phyloP scores from a whole-genome alignment of 176 grass and related monocot species.

The Cenchrus americanus region DNA sequence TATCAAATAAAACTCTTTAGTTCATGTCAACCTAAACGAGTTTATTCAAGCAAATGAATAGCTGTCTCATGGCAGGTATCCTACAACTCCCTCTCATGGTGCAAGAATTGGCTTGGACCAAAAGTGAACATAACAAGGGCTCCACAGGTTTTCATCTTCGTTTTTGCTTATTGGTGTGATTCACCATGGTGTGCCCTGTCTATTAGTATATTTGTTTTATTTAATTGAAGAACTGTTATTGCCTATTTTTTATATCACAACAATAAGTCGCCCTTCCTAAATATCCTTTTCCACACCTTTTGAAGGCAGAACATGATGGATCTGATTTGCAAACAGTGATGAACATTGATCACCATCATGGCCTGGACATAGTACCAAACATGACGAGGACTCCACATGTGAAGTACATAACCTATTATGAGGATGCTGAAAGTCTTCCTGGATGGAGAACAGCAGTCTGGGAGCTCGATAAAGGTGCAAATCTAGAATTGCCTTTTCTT shows the following conservation, averaged over 20 bases:
- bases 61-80: slow-evolving; percentile 63
- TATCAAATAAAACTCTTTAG: slow-evolving; percentile 39
- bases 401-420: slow-evolving; percentile 97
- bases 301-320: slow-evolving; percentile 93
- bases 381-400: slow-evolving; percentile 75
- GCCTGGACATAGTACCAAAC: slow-evolving; percentile 71
- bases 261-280: background rate
- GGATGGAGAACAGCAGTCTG: slow-evolving; percentile 91
- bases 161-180: slow-evolving; percentile 6
- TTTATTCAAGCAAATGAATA: slow-evolving; percentile 33
- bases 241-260: slow-evolving; percentile 19
- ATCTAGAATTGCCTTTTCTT: slow-evolving; percentile 10
- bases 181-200: background rate
- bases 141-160: slow-evolving; percentile 65
- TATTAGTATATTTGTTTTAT: slow-evolving; percentile 23
- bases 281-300: slow-evolving; percentile 20
- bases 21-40: slow-evolving; percentile 28
- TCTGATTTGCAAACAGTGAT: slow-evolving; percentile 84
- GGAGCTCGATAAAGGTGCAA: slow-evolving; percentile 89
- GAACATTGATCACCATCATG: slow-evolving; percentile 66
- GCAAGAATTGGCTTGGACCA: slow-evolving; percentile 95
- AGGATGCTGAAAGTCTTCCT: slow-evolving; percentile 92
- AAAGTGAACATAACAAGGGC: slow-evolving; percentile 97
- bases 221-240: slow-evolving; percentile 18
- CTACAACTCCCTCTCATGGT: slow-evolving; percentile 97